Conservation (phyloP, 768 basidiomycete species). For the Calocera viscosa region DNA sequence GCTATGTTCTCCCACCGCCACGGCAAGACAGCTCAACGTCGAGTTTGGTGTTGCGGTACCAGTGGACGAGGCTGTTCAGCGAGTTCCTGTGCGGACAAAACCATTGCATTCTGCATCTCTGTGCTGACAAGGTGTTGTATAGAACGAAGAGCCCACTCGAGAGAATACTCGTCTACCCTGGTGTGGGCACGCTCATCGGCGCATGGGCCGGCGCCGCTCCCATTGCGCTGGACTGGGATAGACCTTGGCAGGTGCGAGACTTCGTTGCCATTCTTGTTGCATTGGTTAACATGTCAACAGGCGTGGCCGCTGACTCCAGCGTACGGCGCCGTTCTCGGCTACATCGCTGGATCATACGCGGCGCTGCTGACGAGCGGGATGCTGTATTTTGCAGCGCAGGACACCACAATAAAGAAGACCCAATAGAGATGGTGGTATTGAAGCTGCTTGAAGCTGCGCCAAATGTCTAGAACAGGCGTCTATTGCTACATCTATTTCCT, state of each 20-base stretch:
- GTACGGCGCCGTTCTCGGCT: slow-evolving; percentile 56
- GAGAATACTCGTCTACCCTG: slow-evolving; percentile 66
- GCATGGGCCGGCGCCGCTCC: slow-evolving; percentile 73
- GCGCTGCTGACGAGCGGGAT: slow-evolving; percentile 24
- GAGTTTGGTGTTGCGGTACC: slow-evolving; percentile 44
- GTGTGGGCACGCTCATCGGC: slow-evolving; percentile 56
- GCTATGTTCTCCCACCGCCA: slow-evolving; percentile 40
- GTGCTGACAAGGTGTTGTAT: neutral
- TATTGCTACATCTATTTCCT: neutral
- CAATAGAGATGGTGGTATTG: neutral
- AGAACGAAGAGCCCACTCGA: slow-evolving; percentile 58
- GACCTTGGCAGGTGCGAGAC: slow-evolving; percentile 84
- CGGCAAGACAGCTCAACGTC: slow-evolving; percentile 24
- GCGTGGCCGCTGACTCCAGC: slow-evolving; percentile 75
- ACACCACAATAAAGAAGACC: neutral
- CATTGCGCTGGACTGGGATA: slow-evolving; percentile 90
- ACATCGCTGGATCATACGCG: slow-evolving; percentile 45
- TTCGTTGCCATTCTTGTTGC: slow-evolving; percentile 1
- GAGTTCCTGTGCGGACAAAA: slow-evolving; percentile 56
- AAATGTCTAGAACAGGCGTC: neutral
- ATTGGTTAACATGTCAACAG: slow-evolving; percentile 28
- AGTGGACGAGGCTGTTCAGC: slow-evolving; percentile 69
- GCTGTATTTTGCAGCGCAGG: slow-evolving; percentile 21
- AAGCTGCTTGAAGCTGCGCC: neutral
- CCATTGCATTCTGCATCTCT: slow-evolving; percentile 6